These are phyloP conservation scores for Peltaster fructicola DNA, from an alignment of 2,329 filamentous ascomycete species.

Conservation along the genomic window DNA sequence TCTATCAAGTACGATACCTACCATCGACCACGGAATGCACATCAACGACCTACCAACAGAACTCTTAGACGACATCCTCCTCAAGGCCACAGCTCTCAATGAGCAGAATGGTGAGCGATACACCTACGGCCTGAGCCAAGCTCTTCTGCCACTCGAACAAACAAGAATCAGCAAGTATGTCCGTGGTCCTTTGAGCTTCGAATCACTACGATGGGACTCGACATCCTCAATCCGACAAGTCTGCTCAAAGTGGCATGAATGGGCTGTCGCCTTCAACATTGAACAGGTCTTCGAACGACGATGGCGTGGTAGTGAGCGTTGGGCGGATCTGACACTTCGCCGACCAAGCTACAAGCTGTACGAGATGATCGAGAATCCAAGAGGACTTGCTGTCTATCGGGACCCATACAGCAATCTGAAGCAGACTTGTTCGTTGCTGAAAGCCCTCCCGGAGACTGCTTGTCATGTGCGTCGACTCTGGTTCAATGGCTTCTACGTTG, in stretches of 20 bases:
- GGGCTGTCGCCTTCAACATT: constrained; percentile 34
- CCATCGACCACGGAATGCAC: constrained; percentile 14
- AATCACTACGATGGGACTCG: constrained; percentile 34
- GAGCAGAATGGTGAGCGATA: constrained; percentile 29
- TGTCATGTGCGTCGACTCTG: constrained; percentile 34
- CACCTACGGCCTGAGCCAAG: constrained; percentile 35
- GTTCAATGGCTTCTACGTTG: constrained; percentile 37
- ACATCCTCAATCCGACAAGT: constrained; percentile 31
- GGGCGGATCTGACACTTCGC: constrained; percentile 29
- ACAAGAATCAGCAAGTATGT: constrained; percentile 31
- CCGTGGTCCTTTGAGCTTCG: constrained; percentile 32
- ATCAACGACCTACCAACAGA: constrained; percentile 35
- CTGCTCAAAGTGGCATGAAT: constrained; percentile 34
- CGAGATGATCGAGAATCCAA: constrained; percentile 29
- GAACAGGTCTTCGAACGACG: constrained; percentile 33
- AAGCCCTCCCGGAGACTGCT: constrained; percentile 27
- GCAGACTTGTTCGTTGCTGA: constrained; percentile 29
- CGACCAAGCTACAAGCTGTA: constrained; percentile 27
- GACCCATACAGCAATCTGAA: constrained; percentile 34
- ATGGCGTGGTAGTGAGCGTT: constrained; percentile 36
- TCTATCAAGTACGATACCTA: too few species aligned
- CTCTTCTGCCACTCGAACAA: constrained; percentile 28
- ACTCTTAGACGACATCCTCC: constrained; percentile 34
- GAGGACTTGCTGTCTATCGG: constrained; percentile 32
- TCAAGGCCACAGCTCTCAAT: constrained; percentile 30